phyloP scores from a whole-genome alignment of 768 basidiomycete genomes.

The Asterophora lycoperdoides region DNA sequence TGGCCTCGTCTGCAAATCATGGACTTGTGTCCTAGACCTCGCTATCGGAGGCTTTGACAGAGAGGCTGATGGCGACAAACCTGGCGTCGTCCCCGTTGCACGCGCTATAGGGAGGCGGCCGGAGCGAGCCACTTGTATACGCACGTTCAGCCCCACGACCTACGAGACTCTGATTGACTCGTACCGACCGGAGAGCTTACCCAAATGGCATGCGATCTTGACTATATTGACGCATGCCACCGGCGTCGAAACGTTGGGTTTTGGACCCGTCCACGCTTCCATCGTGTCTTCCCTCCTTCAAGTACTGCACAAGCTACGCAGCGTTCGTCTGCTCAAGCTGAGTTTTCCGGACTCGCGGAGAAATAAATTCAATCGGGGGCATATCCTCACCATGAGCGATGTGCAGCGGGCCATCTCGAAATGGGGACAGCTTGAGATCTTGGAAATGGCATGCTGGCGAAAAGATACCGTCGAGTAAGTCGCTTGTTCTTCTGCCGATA shows the following conservation, averaged over 20 bases:
- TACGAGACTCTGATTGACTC: background rate
- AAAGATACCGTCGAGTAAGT: background rate
- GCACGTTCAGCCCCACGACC: background rate
- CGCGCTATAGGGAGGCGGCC: background rate
- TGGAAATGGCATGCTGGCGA: background rate
- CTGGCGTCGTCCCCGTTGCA: slow-evolving; percentile 2
- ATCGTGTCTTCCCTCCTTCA: background rate
- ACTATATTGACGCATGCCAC: slow-evolving; percentile 1
- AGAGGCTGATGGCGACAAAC: background rate
- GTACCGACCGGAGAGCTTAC: background rate
- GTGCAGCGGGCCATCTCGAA: slow-evolving; percentile 1
- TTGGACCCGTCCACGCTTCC: background rate
- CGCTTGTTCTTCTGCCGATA: background rate
- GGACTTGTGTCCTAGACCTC: slow-evolving; percentile 5
- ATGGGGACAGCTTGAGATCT: slow-evolving; percentile 1
- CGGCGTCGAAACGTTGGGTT: background rate
- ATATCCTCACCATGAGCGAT: background rate
- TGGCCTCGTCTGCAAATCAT: slow-evolving; percentile 9
- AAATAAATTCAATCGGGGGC: background rate
- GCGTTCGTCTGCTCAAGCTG: slow-evolving; percentile 1
- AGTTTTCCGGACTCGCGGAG: background rate
- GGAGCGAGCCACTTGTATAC: slow-evolving; percentile 6
- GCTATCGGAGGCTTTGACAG: slow-evolving; percentile 6
- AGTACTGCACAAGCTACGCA: background rate
- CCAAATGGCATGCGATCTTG: slow-evolving; percentile 7